Conservation (phyloP, 2,329 filamentous ascomycete genomes). For the Arthrobotrys sphaeroides region DNA sequence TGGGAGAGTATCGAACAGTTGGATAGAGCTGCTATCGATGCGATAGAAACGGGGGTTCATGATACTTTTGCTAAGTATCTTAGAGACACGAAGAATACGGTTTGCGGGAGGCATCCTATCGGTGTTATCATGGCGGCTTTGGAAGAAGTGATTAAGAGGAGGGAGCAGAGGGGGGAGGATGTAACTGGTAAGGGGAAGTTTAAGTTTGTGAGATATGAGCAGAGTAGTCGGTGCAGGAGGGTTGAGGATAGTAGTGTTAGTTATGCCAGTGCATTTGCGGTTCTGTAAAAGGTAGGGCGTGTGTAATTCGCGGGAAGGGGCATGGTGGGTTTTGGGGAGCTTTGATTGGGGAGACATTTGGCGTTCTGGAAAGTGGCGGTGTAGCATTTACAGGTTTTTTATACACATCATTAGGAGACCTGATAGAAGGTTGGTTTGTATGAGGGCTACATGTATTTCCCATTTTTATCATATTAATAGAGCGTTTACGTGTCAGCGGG, state of each 20-base stretch:
- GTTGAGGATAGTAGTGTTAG: constrained; percentile 85
- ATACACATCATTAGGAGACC: neutral
- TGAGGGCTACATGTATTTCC: neutral
- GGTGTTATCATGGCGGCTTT: constrained; percentile 89
- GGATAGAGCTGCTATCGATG: constrained; percentile 83
- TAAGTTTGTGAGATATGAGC: constrained; percentile 84
- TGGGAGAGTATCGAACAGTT: constrained; percentile 84
- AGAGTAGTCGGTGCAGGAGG: constrained; percentile 77
- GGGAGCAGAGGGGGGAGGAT: constrained; percentile 59
- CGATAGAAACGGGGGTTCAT: constrained; percentile 80
- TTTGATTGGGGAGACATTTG: neutral
- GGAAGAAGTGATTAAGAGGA: constrained; percentile 68
- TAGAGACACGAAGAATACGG: constrained; percentile 80
- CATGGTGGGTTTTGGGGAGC: neutral
- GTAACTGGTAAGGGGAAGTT: constrained; percentile 66
- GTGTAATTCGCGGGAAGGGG: neutral
- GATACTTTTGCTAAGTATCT: constrained; percentile 75
- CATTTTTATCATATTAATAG: neutral
- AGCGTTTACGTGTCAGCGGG: neutral
- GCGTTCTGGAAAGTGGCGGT: neutral
- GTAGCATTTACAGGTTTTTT: neutral
- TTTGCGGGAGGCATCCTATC: constrained; percentile 94
- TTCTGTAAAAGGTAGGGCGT: constrained; percentile 65
- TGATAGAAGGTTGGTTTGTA: neutral
- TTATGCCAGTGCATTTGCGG: constrained; percentile 90